Conservation (phyloP, 306 rosid species). For the Herpetospermum pedunculosum region DNA sequence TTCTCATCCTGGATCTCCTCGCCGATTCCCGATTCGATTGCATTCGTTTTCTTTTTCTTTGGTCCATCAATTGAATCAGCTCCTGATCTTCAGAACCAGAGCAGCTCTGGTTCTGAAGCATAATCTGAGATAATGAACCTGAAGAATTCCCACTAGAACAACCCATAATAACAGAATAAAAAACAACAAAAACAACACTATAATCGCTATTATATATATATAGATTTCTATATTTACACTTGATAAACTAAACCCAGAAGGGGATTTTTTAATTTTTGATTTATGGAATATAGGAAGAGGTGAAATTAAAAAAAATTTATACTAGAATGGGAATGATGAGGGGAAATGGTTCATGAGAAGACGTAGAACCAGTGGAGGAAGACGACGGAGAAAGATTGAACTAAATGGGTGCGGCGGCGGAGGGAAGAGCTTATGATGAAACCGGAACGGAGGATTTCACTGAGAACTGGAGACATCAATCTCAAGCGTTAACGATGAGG, state of each 20-base stretch:
- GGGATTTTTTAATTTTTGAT: neutral
- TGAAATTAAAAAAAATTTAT: neutral
- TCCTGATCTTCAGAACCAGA: constrained; percentile 44
- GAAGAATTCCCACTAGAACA: constrained; percentile 38
- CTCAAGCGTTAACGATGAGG: constrained; percentile 24
- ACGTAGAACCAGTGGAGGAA: constrained; percentile 67
- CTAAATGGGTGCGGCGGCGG: constrained; percentile 51
- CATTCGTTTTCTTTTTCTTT: constrained; percentile 47
- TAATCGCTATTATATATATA: neutral
- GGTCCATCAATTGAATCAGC: constrained; percentile 28
- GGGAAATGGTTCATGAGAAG: constrained; percentile 28
- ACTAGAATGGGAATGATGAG: neutral
- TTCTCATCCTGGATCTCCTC: constrained; percentile 37
- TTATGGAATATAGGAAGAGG: neutral
- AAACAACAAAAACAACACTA: neutral
- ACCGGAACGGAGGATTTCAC: constrained; percentile 68
- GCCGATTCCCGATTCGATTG: constrained; percentile 55
- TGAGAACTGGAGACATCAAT: constrained; percentile 68
- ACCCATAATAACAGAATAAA: constrained; percentile 14
- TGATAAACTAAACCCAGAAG: neutral
- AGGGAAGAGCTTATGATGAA: constrained; percentile 45
- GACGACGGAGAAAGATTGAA: constrained; percentile 57
- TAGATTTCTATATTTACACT: neutral
- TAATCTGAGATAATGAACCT: constrained; percentile 10
- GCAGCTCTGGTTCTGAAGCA: constrained; percentile 19